These are phyloP conservation scores for Trypanosoma scelopori DNA, from an alignment of 208 protist species.

Conservation along the genomic window DNA sequence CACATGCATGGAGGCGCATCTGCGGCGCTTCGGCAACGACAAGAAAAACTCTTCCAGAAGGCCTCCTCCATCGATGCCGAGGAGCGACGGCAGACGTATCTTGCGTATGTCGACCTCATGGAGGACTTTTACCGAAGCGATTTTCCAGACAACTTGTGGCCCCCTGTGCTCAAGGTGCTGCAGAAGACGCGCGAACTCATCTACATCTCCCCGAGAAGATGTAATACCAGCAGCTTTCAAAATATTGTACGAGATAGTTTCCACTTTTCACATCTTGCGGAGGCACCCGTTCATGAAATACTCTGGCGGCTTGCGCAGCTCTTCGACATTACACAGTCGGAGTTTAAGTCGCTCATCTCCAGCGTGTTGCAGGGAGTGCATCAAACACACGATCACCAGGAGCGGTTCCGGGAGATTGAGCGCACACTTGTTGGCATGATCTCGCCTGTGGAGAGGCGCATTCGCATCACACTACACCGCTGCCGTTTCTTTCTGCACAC, in stretches of 20 bases:
- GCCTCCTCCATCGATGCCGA: slow-evolving; percentile 34
- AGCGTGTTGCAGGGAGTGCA: slow-evolving; percentile 42
- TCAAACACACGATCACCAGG: slow-evolving; percentile 65
- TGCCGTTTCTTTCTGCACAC: slow-evolving; percentile 41
- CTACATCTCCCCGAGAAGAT: slow-evolving; percentile 22
- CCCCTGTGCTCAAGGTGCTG: slow-evolving; percentile 30
- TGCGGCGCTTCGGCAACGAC: slow-evolving; percentile 36
- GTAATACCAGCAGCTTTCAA: slow-evolving; percentile 31
- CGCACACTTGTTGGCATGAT: slow-evolving; percentile 36
- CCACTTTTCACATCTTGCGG: slow-evolving; percentile 40
- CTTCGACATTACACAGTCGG: slow-evolving; percentile 35
- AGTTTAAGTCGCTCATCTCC: slow-evolving; percentile 49
- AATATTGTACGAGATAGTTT: slow-evolving; percentile 42
- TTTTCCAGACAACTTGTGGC: slow-evolving; percentile 35
- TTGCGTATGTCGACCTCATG: slow-evolving; percentile 51
- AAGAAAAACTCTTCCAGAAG: slow-evolving; percentile 38
- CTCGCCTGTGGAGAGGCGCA: slow-evolving; percentile 26
- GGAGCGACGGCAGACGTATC: slow-evolving; percentile 36
- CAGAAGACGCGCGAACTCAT: slow-evolving; percentile 37
- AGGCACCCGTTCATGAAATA: slow-evolving; percentile 58
- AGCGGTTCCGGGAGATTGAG: slow-evolving; percentile 63
- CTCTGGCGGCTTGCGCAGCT: slow-evolving; percentile 50
- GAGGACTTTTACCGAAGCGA: slow-evolving; percentile 29
- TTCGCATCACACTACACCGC: slow-evolving; percentile 53
- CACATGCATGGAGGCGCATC: slow-evolving; percentile 24